Conservation (phyloP, 2,329 filamentous ascomycete species). For the Trichophaea hybrida region DNA sequence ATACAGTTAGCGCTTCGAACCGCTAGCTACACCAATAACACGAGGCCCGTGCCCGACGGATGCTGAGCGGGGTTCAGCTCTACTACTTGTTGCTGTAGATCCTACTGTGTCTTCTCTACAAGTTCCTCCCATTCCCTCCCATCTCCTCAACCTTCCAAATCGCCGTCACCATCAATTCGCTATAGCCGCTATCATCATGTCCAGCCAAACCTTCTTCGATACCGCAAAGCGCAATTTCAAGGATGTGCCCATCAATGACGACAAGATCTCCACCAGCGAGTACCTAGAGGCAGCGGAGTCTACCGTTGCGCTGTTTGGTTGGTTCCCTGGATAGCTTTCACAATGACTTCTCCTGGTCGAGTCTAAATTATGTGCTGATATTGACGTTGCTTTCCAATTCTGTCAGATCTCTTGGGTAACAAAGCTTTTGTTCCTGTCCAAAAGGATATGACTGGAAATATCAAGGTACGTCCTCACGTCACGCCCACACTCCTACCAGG, state of each 20-base stretch:
- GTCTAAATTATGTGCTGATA: neutral
- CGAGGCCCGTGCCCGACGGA: too few relatives aligned
- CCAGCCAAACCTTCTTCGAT: conserved; percentile 59
- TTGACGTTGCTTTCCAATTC: neutral
- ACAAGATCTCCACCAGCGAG: conserved; percentile 50
- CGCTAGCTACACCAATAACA: too few relatives aligned
- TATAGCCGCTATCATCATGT: neutral
- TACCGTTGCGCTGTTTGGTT: conserved; percentile 75
- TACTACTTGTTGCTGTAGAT: too few relatives aligned
- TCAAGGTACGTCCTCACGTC: conserved; percentile 48
- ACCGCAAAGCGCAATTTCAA: conserved; percentile 71
- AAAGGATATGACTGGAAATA: conserved; percentile 77
- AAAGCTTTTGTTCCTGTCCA: conserved; percentile 83
- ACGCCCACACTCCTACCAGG: neutral
- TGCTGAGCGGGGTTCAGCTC: too few relatives aligned
- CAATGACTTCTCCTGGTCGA: neutral
- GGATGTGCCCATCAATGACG: conserved; percentile 61
- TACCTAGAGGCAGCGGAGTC: conserved; percentile 88
- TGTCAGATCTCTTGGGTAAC: conserved; percentile 46
- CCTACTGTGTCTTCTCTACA: too few relatives aligned
- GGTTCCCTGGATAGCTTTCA: conserved; percentile 15
- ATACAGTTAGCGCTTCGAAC: too few relatives aligned
- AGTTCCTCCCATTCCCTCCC: too few relatives aligned
- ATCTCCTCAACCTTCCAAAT: too few relatives aligned
- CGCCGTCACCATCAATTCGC: too few relatives aligned